A percentile compares a stretch with the other conserved stretches of the same genome.
Evolutionary conservation across 2,329 filamentous ascomycete genomes (phyloP).

Genomic region (Orbilia oligospora): DNA sequence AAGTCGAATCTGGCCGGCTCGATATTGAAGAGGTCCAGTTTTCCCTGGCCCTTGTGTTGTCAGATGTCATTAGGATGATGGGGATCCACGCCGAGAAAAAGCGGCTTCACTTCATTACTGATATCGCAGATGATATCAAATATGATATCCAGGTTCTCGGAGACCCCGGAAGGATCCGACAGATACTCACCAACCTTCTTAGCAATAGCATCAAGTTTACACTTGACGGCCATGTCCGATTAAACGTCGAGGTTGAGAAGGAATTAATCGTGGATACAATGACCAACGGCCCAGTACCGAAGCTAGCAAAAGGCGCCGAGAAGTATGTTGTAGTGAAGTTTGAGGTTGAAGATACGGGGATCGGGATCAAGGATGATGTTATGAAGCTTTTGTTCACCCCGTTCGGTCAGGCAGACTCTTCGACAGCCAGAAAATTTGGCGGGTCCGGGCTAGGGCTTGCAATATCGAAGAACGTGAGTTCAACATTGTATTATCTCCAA

Average conservation of each 20-base stretch:
- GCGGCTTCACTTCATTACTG: conserved; percentile 78
- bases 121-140: conserved; percentile 75
- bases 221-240: conserved; percentile 76
- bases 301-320: conserved; percentile 62
- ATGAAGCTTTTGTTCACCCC: conserved; percentile 81
- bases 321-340: conserved; percentile 80
- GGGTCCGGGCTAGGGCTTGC: conserved; percentile 76
- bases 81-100: conserved; percentile 86
- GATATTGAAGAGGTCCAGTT: conserved; percentile 87
- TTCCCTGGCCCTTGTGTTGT: conserved; percentile 79
- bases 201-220: conserved; percentile 85
- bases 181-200: conserved; percentile 84
- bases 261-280: conserved; percentile 67
- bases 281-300: conserved; percentile 42
- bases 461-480: conserved; percentile 79
- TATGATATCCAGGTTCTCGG: conserved; percentile 78
- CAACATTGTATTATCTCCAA: not conserved
- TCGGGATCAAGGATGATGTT: conserved; percentile 84
- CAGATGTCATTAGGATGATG: conserved; percentile 88
- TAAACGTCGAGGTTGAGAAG: conserved; percentile 75
- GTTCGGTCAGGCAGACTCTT: conserved; percentile 85
- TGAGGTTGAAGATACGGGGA: conserved; percentile 81
- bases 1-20: conserved; percentile 82
- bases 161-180: conserved; percentile 85
- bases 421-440: conserved; percentile 71